phyloP scores from a whole-genome alignment of 805 yeast species.

The Cyberlindnera xishuangbannaensis region DNA sequence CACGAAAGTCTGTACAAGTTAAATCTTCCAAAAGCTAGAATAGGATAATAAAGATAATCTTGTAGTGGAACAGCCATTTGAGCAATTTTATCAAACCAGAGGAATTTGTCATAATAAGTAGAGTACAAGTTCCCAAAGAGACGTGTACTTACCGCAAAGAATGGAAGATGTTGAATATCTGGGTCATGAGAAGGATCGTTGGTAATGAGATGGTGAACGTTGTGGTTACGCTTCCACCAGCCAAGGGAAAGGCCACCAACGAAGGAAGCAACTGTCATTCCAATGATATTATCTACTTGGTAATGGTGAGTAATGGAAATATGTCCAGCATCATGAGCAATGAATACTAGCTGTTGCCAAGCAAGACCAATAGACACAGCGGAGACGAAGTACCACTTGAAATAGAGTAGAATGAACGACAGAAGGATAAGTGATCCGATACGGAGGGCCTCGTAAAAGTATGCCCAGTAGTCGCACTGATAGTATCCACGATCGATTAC shows the following conservation, averaged over 20 bases:
- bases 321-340: constrained; percentile 91
- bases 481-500: constrained; percentile 57
- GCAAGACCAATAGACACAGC: constrained; percentile 66
- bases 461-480: constrained; percentile 67
- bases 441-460: constrained; percentile 62
- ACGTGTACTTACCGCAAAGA: constrained; percentile 76
- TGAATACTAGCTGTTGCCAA: constrained; percentile 88
- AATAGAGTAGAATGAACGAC: constrained; percentile 43
- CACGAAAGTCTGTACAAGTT: constrained; percentile 78
- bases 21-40: constrained; percentile 78
- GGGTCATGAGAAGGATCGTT: constrained; percentile 94
- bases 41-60: constrained; percentile 67
- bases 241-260: constrained; percentile 86
- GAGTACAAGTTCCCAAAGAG: constrained; percentile 67
- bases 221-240: constrained; percentile 94
- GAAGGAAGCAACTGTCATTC: constrained; percentile 68
- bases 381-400: constrained; percentile 42
- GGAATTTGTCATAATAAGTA: constrained; percentile 65
- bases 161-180: constrained; percentile 89
- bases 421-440: constrained; percentile 47
- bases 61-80: constrained; percentile 55
- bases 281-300: constrained; percentile 67
- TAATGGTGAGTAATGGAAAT: constrained; percentile 76
- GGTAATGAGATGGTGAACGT: constrained; percentile 88
- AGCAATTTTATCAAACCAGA: constrained; percentile 67